Evolutionary conservation across 352 stramenopile species (phyloP).

Genomic region (Globisporangium emineosum): DNA sequence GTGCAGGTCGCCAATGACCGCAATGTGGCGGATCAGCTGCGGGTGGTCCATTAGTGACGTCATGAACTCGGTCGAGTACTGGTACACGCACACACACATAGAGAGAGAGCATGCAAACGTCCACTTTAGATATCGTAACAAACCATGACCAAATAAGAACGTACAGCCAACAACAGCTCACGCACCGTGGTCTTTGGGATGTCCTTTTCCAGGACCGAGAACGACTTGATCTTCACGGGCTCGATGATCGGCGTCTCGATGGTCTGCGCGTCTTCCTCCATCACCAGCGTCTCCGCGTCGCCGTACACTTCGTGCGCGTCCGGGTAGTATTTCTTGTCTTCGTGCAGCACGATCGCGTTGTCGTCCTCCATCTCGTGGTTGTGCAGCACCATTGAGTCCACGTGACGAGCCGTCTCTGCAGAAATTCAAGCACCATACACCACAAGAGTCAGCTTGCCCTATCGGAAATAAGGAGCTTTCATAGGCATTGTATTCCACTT

Average conservation of each 20-base stretch:
- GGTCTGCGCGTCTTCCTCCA: constrained; percentile 99
- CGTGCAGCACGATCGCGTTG: constrained; percentile 97
- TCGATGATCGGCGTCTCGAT: constrained; percentile 98
- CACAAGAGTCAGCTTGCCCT: background rate
- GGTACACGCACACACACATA: background rate
- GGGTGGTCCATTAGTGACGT: constrained; percentile 89
- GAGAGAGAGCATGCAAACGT: background rate
- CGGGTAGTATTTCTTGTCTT: constrained; percentile 99
- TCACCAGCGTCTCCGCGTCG: constrained; percentile 95
- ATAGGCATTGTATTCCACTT: background rate
- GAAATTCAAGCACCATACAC: background rate
- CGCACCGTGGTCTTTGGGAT: constrained; percentile 63
- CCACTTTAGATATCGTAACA: background rate
- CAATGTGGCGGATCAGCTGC: constrained; percentile 91
- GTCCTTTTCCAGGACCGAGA: constrained; percentile 86
- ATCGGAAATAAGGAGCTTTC: background rate
- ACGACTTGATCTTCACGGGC: constrained; percentile 92
- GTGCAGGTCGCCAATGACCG: constrained; percentile 97
- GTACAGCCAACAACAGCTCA: background rate
- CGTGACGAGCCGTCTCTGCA: constrained; percentile 23
- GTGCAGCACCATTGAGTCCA: constrained; percentile 54
- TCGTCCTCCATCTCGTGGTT: constrained; percentile 60
- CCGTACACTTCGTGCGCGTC: constrained; percentile 96
- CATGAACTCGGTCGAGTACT: constrained; percentile 90
- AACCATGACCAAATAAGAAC: background rate